Evolutionary conservation across 1,139 yeast species (phyloP).

Genomic region (Suhomyces coccinellae): DNA sequence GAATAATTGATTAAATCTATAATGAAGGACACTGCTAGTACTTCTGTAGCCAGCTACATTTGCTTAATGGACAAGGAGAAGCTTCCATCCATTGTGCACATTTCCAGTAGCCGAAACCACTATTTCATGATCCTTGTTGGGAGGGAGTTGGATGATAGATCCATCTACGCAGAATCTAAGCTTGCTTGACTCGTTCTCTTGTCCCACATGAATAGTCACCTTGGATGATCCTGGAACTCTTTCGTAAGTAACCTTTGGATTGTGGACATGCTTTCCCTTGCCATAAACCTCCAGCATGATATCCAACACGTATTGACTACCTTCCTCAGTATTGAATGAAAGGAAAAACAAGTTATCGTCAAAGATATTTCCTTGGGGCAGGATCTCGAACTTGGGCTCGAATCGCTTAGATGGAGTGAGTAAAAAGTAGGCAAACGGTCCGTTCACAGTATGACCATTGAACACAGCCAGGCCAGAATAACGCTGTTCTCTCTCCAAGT

Average conservation of each 20-base stretch:
- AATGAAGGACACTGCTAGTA: background rate
- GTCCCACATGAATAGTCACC: slow-evolving; percentile 27
- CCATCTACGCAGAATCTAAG: slow-evolving; percentile 61
- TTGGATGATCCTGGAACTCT: slow-evolving; percentile 27
- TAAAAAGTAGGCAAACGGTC: slow-evolving; percentile 66
- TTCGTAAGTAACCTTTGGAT: slow-evolving; percentile 46
- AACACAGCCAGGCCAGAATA: slow-evolving; percentile 46
- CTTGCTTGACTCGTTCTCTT: slow-evolving; percentile 19
- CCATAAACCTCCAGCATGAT: slow-evolving; percentile 62
- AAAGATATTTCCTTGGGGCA: slow-evolving; percentile 63
- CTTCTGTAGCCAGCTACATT: background rate
- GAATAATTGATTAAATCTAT: no score
- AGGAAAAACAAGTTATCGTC: slow-evolving; percentile 55
- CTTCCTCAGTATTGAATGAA: slow-evolving; percentile 46
- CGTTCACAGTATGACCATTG: slow-evolving; percentile 19
- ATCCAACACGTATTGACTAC: slow-evolving; percentile 43
- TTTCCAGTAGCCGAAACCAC: slow-evolving; percentile 23
- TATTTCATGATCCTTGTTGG: slow-evolving; percentile 21
- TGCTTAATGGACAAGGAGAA: slow-evolving; percentile 15
- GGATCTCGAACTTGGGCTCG: slow-evolving; percentile 69
- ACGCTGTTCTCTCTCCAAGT: slow-evolving; percentile 48
- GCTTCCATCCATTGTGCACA: slow-evolving; percentile 25
- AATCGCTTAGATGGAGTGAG: slow-evolving; percentile 61
- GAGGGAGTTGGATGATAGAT: slow-evolving; percentile 34
- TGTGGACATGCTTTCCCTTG: slow-evolving; percentile 53